phyloP scores from a whole-genome alignment of 2,329 filamentous ascomycete genomes.

The Fusarium longipes region DNA sequence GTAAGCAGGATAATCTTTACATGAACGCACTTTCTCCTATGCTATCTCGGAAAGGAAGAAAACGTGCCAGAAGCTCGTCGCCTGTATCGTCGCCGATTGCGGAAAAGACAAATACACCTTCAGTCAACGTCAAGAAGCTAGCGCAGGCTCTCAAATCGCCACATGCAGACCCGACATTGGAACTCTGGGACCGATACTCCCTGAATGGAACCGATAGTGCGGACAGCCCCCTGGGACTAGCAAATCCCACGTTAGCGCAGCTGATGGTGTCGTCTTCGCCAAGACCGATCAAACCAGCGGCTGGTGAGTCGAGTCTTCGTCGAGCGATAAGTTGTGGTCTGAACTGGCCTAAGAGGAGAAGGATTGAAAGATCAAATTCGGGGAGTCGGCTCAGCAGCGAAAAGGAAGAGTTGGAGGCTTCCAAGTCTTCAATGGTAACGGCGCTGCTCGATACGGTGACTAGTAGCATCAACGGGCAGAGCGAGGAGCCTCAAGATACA shows the following conservation, averaged over 20 bases:
- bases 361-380: constrained; percentile 61
- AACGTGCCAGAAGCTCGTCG: constrained; percentile 79
- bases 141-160: constrained; percentile 72
- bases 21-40: constrained; percentile 59
- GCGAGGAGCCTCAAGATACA: constrained; percentile 46
- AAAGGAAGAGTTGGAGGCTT: constrained; percentile 58
- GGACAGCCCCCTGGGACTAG: constrained; percentile 57
- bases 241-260: constrained; percentile 70
- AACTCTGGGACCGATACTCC: constrained; percentile 82
- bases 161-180: constrained; percentile 76
- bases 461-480: constrained; percentile 61
- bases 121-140: constrained; percentile 69
- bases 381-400: constrained; percentile 50
- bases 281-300: constrained; percentile 62
- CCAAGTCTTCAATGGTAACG: constrained; percentile 68
- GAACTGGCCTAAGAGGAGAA: constrained; percentile 78
- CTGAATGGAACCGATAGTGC: constrained; percentile 55
- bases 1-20: constrained; percentile 57
- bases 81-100: constrained; percentile 74
- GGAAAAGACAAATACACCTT: constrained; percentile 57
- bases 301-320: constrained; percentile 59
- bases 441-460: constrained; percentile 75
- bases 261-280: constrained; percentile 78
- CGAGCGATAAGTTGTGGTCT: constrained; percentile 76
- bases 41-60: constrained; percentile 65